These are phyloP conservation scores for Lactarius quietus DNA, from an alignment of 768 basidiomycete species.

Conservation along the genomic window DNA sequence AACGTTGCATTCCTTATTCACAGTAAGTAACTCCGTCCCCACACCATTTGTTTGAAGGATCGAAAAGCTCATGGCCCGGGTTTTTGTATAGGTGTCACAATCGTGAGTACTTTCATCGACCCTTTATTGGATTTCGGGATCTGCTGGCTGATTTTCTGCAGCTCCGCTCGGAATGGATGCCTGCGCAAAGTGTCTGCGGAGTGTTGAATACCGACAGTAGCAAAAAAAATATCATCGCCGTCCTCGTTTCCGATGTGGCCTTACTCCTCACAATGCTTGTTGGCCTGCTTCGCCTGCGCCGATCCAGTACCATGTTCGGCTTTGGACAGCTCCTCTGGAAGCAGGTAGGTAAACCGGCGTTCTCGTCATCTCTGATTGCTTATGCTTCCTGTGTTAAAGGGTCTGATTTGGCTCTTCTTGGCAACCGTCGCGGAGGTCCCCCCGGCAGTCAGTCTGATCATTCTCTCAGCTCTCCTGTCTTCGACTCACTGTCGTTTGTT, in stretches of 20 bases:
- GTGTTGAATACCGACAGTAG: neutral
- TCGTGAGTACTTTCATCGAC: neutral
- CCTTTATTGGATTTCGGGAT: neutral
- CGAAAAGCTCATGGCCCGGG: neutral
- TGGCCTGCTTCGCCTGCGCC: slow-evolving; percentile 13
- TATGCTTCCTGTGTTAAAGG: neutral
- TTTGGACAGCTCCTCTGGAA: slow-evolving; percentile 6
- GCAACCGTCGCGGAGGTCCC: neutral
- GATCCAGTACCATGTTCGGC: neutral
- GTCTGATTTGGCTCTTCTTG: slow-evolving; percentile 2
- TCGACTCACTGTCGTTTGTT: neutral
- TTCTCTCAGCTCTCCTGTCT: too few relatives aligned
- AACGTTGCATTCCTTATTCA: slow-evolving; percentile 4
- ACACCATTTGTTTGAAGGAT: neutral
- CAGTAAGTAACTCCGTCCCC: neutral
- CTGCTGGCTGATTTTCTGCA: neutral
- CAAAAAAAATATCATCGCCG: neutral
- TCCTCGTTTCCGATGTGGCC: slow-evolving; percentile 1
- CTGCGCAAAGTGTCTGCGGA: neutral
- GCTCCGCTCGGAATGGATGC: neutral
- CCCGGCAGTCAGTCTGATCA: neutral
- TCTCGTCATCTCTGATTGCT: neutral
- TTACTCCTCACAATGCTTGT: slow-evolving; percentile 11
- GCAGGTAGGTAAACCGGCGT: slow-evolving; percentile 4
- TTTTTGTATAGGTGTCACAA: neutral